Evolutionary conservation across 768 basidiomycete species (phyloP).

Genomic region (Suillus brevipes): DNA sequence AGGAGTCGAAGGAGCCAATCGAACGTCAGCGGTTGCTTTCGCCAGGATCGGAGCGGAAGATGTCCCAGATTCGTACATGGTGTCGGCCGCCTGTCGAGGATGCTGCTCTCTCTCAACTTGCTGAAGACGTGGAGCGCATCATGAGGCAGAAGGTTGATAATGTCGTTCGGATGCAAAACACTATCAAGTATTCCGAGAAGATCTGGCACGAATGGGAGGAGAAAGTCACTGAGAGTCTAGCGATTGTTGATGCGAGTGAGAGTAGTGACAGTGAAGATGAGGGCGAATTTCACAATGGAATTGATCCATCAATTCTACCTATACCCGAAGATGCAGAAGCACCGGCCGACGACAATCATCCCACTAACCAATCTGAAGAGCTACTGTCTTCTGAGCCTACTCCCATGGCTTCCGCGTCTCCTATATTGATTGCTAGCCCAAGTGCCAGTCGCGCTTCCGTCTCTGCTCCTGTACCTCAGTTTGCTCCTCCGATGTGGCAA

Average conservation of each 20-base stretch:
- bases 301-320: constrained; percentile 15
- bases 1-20: constrained; percentile 87
- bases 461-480: constrained; percentile 40
- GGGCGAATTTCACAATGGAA: constrained; percentile 35
- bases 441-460: constrained; percentile 27
- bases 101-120: constrained; percentile 75
- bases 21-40: constrained; percentile 90
- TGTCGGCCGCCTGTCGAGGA: constrained; percentile 84
- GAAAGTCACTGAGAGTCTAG: constrained; percentile 70
- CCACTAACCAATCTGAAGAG: constrained; percentile 24
- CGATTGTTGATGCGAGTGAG: constrained; percentile 56
- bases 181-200: constrained; percentile 95
- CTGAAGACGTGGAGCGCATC: constrained; percentile 84
- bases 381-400: constrained; percentile 59
- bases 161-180: constrained; percentile 94
- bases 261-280: constrained; percentile 47
- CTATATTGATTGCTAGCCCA: constrained; percentile 24
- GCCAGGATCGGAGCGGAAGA: constrained; percentile 84
- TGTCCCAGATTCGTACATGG: constrained; percentile 85
- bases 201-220: constrained; percentile 97
- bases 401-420: constrained; percentile 60
- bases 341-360: constrained; percentile 12
- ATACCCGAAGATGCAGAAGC: constrained; percentile 26
- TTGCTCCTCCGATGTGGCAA: constrained; percentile 47
- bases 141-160: constrained; percentile 94